A percentile compares a stretch with the other conserved stretches of the same genome.
These are phyloP conservation scores for Alopecurus myosuroides DNA, from an alignment of 176 grass and related monocot genomes.

Conservation along the genomic window DNA sequence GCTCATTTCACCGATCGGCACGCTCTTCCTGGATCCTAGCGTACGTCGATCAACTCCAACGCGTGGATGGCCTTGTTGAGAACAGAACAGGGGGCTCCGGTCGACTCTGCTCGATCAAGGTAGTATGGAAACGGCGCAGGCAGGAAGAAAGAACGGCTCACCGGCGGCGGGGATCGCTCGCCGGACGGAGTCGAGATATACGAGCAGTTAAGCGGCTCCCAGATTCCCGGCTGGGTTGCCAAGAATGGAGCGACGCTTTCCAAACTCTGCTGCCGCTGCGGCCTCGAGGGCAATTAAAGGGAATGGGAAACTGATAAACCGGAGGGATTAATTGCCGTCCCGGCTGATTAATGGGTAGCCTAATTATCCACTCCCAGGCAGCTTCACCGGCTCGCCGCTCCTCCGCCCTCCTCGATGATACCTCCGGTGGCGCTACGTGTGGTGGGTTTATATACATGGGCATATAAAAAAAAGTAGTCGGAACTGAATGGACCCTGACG, in stretches of 20 bases:
- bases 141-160: neutral
- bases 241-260: neutral
- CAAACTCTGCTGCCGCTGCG: neutral
- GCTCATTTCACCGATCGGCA: slow-evolving; percentile 55
- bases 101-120: neutral
- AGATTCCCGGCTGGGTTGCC: neutral
- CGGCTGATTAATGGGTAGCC: neutral
- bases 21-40: too few relatives aligned
- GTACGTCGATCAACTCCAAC: too few relatives aligned
- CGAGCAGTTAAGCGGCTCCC: neutral
- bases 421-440: neutral
- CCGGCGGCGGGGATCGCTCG: neutral
- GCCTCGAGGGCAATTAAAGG: neutral
- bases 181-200: neutral
- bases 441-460: neutral
- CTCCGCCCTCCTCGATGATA: neutral
- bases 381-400: neutral
- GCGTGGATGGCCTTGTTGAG: neutral
- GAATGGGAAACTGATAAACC: slow-evolving; percentile 6
- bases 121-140: too few relatives aligned
- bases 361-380: neutral
- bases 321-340: neutral
- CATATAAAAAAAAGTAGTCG: neutral
- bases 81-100: too few relatives aligned
- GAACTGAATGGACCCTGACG: neutral